These are phyloP conservation scores for Sclerotinia nivalis DNA, from an alignment of 2,329 filamentous ascomycete species.

Conservation along the genomic window DNA sequence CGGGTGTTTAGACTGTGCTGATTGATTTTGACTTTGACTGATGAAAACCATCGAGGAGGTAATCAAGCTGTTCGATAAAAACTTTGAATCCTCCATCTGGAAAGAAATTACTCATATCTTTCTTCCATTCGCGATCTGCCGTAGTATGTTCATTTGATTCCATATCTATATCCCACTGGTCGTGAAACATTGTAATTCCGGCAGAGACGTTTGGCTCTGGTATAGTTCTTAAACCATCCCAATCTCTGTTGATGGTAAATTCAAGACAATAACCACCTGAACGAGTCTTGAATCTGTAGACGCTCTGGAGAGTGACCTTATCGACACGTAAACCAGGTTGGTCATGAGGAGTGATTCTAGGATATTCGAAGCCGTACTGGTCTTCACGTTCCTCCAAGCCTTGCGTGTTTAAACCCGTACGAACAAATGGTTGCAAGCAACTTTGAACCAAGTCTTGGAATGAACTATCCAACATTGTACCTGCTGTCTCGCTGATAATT, in stretches of 20 bases:
- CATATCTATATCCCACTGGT: constrained; percentile 38
- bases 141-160: constrained; percentile 32
- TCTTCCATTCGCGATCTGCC: constrained; percentile 32
- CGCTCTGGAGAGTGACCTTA: constrained; percentile 33
- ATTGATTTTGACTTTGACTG: not conserved
- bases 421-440: constrained; percentile 28
- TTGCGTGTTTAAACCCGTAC: not conserved
- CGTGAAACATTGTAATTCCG: constrained; percentile 38
- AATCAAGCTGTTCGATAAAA: constrained; percentile 26
- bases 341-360: constrained; percentile 28
- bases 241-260: constrained; percentile 38
- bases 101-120: constrained; percentile 34
- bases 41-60: not conserved
- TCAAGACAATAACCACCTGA: constrained; percentile 37
- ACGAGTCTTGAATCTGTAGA: constrained; percentile 33
- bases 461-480: constrained; percentile 28
- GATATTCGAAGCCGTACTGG: constrained; percentile 33
- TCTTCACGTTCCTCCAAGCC: constrained; percentile 29
- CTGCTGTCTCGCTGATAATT: constrained; percentile 37
- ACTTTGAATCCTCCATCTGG: constrained; percentile 28
- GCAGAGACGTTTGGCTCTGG: constrained; percentile 32
- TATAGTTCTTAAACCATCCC: constrained; percentile 31
- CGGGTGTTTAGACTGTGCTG: not conserved
- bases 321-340: constrained; percentile 29
- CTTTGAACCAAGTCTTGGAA: constrained; percentile 30